A percentile compares a stretch with the other conserved stretches of the same genome.
phyloP scores from a whole-genome alignment of 345 rosid species.

The Eucalyptus melliodora region DNA sequence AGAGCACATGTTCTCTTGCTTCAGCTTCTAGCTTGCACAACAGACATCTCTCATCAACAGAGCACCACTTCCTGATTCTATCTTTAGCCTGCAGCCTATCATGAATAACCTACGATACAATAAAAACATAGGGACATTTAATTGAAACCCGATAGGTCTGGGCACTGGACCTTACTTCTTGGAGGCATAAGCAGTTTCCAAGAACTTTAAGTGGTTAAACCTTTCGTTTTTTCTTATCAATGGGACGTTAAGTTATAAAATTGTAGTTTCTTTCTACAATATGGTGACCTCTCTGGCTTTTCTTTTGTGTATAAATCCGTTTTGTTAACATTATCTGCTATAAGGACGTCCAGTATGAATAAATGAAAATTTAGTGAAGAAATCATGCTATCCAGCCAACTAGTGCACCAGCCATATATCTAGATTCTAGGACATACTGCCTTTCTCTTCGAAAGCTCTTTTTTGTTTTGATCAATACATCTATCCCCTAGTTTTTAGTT shows the following conservation, averaged over 20 bases:
- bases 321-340: not conserved
- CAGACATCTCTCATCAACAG: not conserved
- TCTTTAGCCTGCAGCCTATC: not conserved
- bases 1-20: not conserved
- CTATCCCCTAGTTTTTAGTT: not conserved
- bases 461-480: not conserved
- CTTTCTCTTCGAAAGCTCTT: not conserved
- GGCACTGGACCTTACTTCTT: not conserved
- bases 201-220: not conserved
- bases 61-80: not conserved
- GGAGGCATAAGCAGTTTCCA: not conserved
- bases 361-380: not conserved
- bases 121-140: not conserved
- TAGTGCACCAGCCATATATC: not conserved
- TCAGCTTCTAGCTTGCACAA: not conserved
- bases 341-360: not conserved
- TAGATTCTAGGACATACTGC: not conserved
- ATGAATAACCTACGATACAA: not conserved
- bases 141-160: not conserved
- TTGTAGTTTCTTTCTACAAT: not conserved
- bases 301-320: not conserved
- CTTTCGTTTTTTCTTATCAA: not conserved
- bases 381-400: not conserved
- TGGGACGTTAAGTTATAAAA: not conserved
- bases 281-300: not conserved